Evolutionary conservation across 345 rosid genomes (phyloP), one percentile per base, ranked within the genome.

Genomic region (Populus deltoides): DNA sequence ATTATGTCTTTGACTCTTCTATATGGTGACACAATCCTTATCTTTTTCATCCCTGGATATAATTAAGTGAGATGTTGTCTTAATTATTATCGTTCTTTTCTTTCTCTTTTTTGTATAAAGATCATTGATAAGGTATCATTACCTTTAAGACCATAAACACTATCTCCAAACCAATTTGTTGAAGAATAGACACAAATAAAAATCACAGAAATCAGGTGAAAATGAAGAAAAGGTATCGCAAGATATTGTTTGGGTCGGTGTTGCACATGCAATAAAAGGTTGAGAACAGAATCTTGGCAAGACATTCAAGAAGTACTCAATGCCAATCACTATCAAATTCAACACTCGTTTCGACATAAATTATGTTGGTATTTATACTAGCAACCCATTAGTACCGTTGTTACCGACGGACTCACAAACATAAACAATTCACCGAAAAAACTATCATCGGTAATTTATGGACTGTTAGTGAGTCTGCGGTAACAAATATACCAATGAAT

Each of bases 321-420:
- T 6, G 17, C 33, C 33, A 66, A 66, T 38, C 69, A 4, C 5
- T 33, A 33, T 33, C 35, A 33, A 33, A 33, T 33, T 33, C 4
- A 33, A 33, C 4, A 33, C 0, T 33, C 0, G 0, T 3, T 0
- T 3, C 35, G 0, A 33, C 5, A 33, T 33, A 33, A 0, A 33
- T 33, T 33, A 0, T 33, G 0, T 0, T 33, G 35, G 5, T 33
- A 4, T 4, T 33, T 33, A 33, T 0, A 33, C 5, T 33, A 33
- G 35, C 0, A 33, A 4, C 4, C 0, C 5, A 3, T 33, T 33
- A 33, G 35, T 33, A 3, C 5, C 4, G 0, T 0, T 33, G 5
- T 33, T 33, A 33, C 5, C 0, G 0, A 33, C 5, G 0, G 35
- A 33, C 3, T 33, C 5, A 33, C 0, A 4, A 5, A 33, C 5